These are phyloP conservation scores for Didymella keratinophila DNA, from an alignment of 2,329 filamentous ascomycete species.

Conservation along the genomic window DNA sequence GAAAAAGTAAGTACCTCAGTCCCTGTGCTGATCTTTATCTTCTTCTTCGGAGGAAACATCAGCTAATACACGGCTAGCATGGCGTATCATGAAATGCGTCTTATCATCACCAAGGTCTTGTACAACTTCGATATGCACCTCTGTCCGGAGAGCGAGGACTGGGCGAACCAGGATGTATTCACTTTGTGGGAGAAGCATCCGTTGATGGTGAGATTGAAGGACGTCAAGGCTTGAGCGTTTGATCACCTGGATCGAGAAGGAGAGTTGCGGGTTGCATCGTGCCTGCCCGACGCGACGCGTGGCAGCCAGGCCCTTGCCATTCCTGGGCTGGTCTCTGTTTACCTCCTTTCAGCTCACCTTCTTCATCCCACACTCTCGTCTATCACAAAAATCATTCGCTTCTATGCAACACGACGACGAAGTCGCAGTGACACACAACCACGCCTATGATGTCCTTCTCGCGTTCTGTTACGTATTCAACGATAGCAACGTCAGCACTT, in stretches of 20 bases:
- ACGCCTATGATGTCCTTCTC: too few relatives aligned
- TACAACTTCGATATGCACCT: slow-evolving; percentile 52
- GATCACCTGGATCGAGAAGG: neutral
- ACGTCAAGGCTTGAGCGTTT: neutral
- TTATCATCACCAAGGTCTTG: slow-evolving; percentile 50
- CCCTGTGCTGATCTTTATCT: neutral
- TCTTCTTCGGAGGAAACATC: neutral
- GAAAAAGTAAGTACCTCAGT: neutral
- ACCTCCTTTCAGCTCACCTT: too few relatives aligned
- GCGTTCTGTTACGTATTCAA: too few relatives aligned
- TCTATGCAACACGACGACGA: too few relatives aligned
- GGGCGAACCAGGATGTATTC: slow-evolving; percentile 40
- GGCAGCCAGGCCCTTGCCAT: too few relatives aligned
- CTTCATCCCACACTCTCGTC: neutral
- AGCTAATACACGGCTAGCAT: slow-evolving; percentile 29
- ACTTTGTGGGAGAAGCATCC: slow-evolving; percentile 22
- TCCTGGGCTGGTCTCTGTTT: neutral
- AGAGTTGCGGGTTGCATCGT: too few relatives aligned
- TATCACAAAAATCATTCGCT: too few relatives aligned
- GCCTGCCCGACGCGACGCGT: neutral
- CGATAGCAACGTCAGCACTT: too few relatives aligned
- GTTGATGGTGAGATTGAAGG: slow-evolving; percentile 4
- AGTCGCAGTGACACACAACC: too few relatives aligned
- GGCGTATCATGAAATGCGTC: slow-evolving; percentile 53
- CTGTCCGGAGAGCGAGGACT: slow-evolving; percentile 30